These are phyloP conservation scores for Benincasa hispida DNA, from an alignment of 306 rosid genomes.

Conservation along the genomic window DNA sequence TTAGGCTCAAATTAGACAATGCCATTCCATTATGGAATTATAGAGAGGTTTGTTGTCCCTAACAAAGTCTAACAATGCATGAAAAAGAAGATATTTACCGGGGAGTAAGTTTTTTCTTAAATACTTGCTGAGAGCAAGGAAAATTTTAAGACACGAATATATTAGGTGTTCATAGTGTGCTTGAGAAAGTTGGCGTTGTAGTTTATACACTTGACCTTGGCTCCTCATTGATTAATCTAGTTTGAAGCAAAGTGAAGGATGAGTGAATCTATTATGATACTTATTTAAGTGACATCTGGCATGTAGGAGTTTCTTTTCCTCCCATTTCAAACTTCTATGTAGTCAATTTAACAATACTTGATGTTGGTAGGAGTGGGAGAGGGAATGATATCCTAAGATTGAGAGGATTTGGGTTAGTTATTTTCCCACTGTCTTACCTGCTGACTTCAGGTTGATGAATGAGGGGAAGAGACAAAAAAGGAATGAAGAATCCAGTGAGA, in stretches of 20 bases:
- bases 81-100: too few species aligned
- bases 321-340: background rate
- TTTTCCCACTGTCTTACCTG: background rate
- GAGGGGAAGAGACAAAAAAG: background rate
- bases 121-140: background rate
- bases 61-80: too few species aligned
- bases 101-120: background rate
- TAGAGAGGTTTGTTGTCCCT: too few species aligned
- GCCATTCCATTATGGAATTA: too few species aligned
- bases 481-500: background rate
- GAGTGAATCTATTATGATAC: background rate
- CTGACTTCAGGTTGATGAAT: background rate
- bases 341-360: background rate
- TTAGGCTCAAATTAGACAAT: too few species aligned
- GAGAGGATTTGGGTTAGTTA: background rate
- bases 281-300: background rate
- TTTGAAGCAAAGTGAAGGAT: background rate
- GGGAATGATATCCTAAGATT: background rate
- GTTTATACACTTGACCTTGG: background rate
- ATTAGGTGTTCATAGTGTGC: background rate
- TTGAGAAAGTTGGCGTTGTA: background rate
- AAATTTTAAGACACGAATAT: background rate
- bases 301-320: background rate
- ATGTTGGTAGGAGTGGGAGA: background rate
- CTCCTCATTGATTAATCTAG: background rate